Evolutionary conservation across 129 eudicot species (phyloP).

Genomic region (Daucus carota): DH1_v3.0 NC_030385.2:11877001-11877500

Average conservation of each 20-base stretch:
- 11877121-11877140: background rate
- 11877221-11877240: background rate
- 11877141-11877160: background rate
- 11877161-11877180: background rate
- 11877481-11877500: no score
- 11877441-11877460: no score
- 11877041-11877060: slow-evolving; percentile 86
- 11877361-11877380: no score
- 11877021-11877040: slow-evolving; percentile 64
- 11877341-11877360: no score
- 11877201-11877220: background rate
- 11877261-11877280: background rate
- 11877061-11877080: slow-evolving; percentile 81
- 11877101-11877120: background rate
- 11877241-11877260: no score
- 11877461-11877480: no score
- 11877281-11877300: background rate
- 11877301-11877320: background rate
- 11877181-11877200: background rate
- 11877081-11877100: slow-evolving; percentile 69
- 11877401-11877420: no score
- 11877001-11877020: background rate
- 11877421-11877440: no score
- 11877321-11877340: background rate
- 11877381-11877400: no score